Base-by-base conservation (phyloP, 2,329 filamentous ascomycete genomes). In the Ceratocystis huliohia region DNA sequence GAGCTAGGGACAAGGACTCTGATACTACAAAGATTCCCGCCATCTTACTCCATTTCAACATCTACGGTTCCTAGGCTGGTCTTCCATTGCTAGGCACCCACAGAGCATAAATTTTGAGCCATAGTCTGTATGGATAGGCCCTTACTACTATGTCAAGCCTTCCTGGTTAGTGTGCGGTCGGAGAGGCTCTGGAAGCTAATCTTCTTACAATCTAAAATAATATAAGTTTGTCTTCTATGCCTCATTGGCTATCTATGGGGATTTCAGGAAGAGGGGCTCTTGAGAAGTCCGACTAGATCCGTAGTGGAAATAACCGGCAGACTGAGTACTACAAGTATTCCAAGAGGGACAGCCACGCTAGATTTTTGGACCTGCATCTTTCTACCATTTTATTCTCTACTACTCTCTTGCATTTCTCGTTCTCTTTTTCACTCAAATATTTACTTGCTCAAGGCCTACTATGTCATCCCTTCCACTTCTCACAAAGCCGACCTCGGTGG, bases 401-500 rank as follows among this genome's bases (percentile, higher is more conserved):
- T 57, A 7, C 15, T n/a, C 20, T 33, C 25, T 30, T 10, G 10
- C n/a, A n/a, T 45, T 59, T 20, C 28, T 59, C 30, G 25, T 15
- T 22, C 17, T 20, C 25, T n/a, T 33, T 59, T 41, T 5, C 50
- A 22, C 30, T 44, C 25, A 17, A 44, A 13, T 10, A 33, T 25
- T 46, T 66, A 25, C 37, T 46, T 64, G 17, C 25, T 37, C 41
- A 45, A 25, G 28, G 20, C n/a, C 28, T 25, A 13, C 25, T 10
- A 20, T 59, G 41, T 30, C 22, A 10, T 65, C 46, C n/a, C 48
- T 63, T 25, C n/a, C 65, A 15, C 15, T 65, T 28, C 53, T 68
- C 13, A 68, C 50, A 61, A 68, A 68, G 66, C 66, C 66, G 5
- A 64, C 33, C 22, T 63, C 66, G 22, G 66, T 68, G 15, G 41